These are phyloP conservation scores for Populus hybrid DNA, from an alignment of 441 rosid species.

Conservation along the genomic window DNA sequence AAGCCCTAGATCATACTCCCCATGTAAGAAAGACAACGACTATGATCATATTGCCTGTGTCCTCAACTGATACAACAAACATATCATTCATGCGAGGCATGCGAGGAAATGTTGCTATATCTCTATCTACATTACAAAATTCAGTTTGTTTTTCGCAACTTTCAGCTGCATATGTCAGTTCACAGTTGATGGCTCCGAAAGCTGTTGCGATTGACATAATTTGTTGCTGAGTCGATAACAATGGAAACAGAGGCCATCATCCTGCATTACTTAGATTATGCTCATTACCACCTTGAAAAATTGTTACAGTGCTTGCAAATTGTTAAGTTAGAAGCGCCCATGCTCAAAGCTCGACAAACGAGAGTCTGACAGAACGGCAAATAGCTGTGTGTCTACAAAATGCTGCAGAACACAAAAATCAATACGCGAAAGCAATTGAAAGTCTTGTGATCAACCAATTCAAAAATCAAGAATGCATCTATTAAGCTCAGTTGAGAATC, in stretches of 20 bases:
- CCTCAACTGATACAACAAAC: conserved; percentile 8
- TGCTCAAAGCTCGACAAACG: too few species aligned
- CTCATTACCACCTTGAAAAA: conserved; percentile 9
- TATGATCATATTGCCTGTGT: conserved; percentile 13
- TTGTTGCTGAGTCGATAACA: not conserved
- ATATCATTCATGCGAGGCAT: not conserved
- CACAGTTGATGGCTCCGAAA: conserved; percentile 13
- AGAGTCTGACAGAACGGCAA: too few species aligned
- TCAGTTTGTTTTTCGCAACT: conserved; percentile 1
- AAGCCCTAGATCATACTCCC: conserved; percentile 30
- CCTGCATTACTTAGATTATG: conserved; percentile 1
- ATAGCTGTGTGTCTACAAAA: too few species aligned
- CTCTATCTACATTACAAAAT: conserved; percentile 13
- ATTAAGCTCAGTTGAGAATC: too few species aligned
- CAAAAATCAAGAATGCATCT: too few species aligned
- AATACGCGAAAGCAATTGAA: too few species aligned
- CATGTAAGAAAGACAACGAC: conserved; percentile 30
- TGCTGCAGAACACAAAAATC: too few species aligned
- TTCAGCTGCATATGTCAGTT: not conserved
- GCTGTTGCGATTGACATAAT: too few species aligned
- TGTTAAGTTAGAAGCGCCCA: too few species aligned
- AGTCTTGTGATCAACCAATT: too few species aligned
- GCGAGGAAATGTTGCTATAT: conserved; percentile 5
- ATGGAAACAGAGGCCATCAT: not conserved
- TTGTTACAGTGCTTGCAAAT: too few species aligned